Evolutionary conservation across 176 grass and related monocot species (phyloP), one percentile per base, ranked within the genome.

Genomic region (Luzula sylvatica): DNA sequence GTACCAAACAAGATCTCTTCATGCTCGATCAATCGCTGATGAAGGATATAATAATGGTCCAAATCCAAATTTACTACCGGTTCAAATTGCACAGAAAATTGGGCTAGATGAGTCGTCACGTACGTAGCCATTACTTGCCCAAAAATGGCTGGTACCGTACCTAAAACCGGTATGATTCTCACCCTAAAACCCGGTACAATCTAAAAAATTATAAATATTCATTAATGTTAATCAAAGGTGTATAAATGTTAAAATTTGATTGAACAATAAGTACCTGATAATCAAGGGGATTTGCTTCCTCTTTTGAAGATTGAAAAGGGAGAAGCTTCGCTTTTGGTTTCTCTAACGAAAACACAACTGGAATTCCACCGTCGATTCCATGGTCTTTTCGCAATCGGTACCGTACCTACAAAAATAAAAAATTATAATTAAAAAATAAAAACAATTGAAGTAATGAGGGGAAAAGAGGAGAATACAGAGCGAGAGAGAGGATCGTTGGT

Each of bases 41-140:
- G 85, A 68, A 96, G 81, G 66, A 80, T 70, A 18, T 55, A 68
- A 74, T 90, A 96, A 68, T 96, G 92, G 73, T 96, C 85, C 72
- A 86, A 71, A 96, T 96, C 92, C 52, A 96, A 61, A 71, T 86
- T 96, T 59, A 90, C 78, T 49, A 90, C 65, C 42, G 85, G 92
- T 41, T 96, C 92, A 52, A 74, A 89, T 69, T 90, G 84, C 51
- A 96, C 64, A 52, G 66, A 50, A 26, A 96, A 69, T 21, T 75
- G 53, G 19, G 92, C 71, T 49, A 89, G 67, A 25, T 80, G 77
- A 64, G 85, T 96, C 58, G 68, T 11, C 63, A 96, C 81, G 64
- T 86, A 89, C 9, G 92, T 86, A 3, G 92, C 85, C 92, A 96
- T 90, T 65, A 96, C 67, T 67, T 96, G 92, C 53, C 92, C 85